These are phyloP conservation scores for Carnegiea gigantea DNA, from an alignment of 179 eudicot species.

Conservation along the genomic window DNA sequence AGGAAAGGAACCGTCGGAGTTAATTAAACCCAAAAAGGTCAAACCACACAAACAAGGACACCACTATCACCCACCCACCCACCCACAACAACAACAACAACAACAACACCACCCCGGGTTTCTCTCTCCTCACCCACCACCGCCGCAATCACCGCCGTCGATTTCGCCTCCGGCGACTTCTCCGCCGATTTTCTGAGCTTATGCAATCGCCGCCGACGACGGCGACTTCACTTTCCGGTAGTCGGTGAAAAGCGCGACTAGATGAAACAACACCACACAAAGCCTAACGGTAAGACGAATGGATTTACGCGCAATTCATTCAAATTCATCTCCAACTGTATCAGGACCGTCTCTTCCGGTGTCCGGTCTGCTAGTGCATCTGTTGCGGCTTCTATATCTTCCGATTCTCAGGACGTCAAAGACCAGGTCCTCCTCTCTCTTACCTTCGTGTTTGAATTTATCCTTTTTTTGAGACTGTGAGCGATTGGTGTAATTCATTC, in stretches of 20 bases:
- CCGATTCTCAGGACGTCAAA: conserved; percentile 51
- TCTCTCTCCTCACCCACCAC: conserved; percentile 19
- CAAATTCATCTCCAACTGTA: conserved; percentile 71
- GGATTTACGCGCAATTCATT: conserved; percentile 62
- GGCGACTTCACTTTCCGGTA: conserved; percentile 32
- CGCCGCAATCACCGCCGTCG: background rate
- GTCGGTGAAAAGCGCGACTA: conserved; percentile 26
- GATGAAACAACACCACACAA: conserved; percentile 49
- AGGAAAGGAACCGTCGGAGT: conserved; percentile 23
- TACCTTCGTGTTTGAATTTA: background rate
- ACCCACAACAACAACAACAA: background rate
- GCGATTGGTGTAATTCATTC: background rate
- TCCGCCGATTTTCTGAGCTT: conserved; percentile 9
- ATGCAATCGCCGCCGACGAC: conserved; percentile 32
- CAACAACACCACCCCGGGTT: conserved; percentile 4
- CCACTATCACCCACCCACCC: background rate
- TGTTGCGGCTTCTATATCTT: conserved; percentile 65
- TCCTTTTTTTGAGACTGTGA: background rate
- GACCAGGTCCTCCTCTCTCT: conserved; percentile 55
- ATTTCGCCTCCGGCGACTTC: background rate
- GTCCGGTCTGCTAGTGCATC: conserved; percentile 83
- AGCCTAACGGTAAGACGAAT: conserved; percentile 33
- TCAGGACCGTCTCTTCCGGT: conserved; percentile 79
- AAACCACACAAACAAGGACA: conserved; percentile 25
- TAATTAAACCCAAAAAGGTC: conserved; percentile 35